phyloP scores from a whole-genome alignment of 1,284 basidiomycete genomes.

The Cutaneotrichosporon cavernicola region DNA sequence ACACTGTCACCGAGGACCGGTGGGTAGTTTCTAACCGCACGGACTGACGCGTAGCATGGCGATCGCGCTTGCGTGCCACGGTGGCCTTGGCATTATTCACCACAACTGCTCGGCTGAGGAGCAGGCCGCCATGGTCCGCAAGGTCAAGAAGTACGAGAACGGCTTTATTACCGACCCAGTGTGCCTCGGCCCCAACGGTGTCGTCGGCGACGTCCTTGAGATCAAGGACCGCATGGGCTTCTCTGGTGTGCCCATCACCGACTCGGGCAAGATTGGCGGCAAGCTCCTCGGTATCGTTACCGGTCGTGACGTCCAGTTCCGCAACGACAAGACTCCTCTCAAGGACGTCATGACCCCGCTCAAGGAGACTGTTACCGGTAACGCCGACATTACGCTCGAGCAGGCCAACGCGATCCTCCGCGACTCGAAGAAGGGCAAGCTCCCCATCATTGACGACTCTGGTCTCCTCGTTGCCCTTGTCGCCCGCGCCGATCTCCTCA shows the following conservation, averaged over 20 bases:
- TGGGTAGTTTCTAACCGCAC: conserved; percentile 21
- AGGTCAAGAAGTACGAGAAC: conserved; percentile 97
- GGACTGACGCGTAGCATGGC: conserved; percentile 66
- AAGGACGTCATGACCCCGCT: conserved; percentile 79
- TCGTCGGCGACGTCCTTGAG: conserved; percentile 86
- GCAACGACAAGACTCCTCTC: conserved; percentile 65
- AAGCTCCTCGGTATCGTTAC: conserved; percentile 97
- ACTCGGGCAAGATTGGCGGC: conserved; percentile 79
- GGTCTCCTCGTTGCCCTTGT: conserved; percentile 82
- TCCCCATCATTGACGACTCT: conserved; percentile 77
- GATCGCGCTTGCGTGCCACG: conserved; percentile 88
- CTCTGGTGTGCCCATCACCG: conserved; percentile 96
- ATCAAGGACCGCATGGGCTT: conserved; percentile 92
- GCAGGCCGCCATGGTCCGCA: conserved; percentile 95
- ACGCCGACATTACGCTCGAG: conserved; percentile 78
- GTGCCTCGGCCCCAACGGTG: conserved; percentile 73
- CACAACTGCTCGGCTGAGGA: conserved; percentile 87
- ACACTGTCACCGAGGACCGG: conserved; percentile 95
- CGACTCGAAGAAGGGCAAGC: conserved; percentile 96
- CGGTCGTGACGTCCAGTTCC: conserved; percentile 94
- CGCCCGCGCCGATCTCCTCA: conserved; percentile 92
- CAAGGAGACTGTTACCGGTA: conserved; percentile 74
- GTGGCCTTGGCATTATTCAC: conserved; percentile 98
- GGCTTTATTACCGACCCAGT: conserved; percentile 97
- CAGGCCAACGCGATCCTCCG: conserved; percentile 95